A percentile compares a stretch with the other conserved stretches of the same genome.
These are phyloP conservation scores for Telopea speciosissima DNA, from an alignment of 177 flowering plant genomes.

Conservation along the genomic window DNA sequence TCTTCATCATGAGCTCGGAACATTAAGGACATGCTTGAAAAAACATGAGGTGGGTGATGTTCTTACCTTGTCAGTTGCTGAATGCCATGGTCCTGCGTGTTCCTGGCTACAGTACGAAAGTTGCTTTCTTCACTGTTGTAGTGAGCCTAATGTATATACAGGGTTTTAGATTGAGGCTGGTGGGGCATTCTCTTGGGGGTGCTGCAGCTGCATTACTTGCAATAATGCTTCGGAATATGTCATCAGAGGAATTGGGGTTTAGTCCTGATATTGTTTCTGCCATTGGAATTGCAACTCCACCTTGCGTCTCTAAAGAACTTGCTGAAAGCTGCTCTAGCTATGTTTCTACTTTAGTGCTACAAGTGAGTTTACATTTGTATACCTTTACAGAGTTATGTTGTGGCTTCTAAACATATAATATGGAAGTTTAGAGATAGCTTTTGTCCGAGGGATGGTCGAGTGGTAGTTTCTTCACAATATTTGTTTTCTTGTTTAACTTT, in stretches of 20 bases:
- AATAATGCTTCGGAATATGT: conserved; percentile 72
- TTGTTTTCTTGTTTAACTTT: not conserved
- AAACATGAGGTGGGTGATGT: conserved; percentile 53
- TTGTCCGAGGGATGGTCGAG: not conserved
- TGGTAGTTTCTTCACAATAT: not conserved
- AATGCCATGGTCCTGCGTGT: not conserved
- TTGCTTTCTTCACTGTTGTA: conserved; percentile 1
- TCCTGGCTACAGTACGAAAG: not conserved
- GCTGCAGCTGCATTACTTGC: conserved; percentile 86
- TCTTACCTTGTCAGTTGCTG: conserved; percentile 4
- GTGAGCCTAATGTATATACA: conserved; percentile 50
- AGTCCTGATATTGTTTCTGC: conserved; percentile 80
- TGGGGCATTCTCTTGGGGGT: conserved; percentile 97
- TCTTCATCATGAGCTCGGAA: conserved; percentile 67
- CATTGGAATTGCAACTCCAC: conserved; percentile 77
- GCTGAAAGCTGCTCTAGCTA: conserved; percentile 80
- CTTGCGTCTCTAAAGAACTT: conserved; percentile 86
- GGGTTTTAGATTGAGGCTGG: conserved; percentile 93
- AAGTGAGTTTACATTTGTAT: conserved; percentile 35
- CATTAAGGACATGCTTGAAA: conserved; percentile 65
- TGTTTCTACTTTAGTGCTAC: conserved; percentile 80
- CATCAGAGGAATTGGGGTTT: conserved; percentile 70
- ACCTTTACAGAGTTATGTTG: not conserved
- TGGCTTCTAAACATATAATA: not conserved
- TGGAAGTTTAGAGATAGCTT: not conserved